These are phyloP conservation scores for Acacia concinna DNA, from an alignment of 331 rosid species.

Conservation along the genomic window DNA sequence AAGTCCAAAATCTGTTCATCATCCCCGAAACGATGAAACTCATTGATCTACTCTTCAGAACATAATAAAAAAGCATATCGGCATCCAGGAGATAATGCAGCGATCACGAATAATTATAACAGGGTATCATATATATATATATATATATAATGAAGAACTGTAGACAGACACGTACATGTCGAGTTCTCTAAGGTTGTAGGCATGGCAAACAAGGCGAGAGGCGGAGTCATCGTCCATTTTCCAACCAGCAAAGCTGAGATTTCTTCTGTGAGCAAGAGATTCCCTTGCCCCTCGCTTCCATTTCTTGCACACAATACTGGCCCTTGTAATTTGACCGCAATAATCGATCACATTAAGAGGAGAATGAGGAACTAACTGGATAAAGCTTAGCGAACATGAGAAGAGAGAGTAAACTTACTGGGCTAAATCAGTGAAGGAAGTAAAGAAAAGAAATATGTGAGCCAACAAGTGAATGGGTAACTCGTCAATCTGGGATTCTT, in stretches of 20 bases:
- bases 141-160: neutral
- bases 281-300: conserved; percentile 86
- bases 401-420: conserved; percentile 49
- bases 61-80: neutral
- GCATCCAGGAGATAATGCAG: neutral
- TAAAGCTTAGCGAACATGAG: neutral
- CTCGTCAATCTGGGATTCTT: conserved; percentile 77
- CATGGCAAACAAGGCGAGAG: conserved; percentile 72
- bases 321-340: conserved; percentile 43
- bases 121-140: too few species aligned
- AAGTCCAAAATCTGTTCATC: neutral
- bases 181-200: conserved; percentile 75
- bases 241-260: conserved; percentile 76
- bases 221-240: conserved; percentile 91
- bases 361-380: neutral
- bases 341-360: neutral
- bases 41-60: too few species aligned
- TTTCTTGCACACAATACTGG: conserved; percentile 82
- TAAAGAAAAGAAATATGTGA: conserved; percentile 61
- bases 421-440: conserved; percentile 91
- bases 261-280: conserved; percentile 60
- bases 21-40: neutral
- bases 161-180: conserved; percentile 49
- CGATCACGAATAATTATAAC: neutral
- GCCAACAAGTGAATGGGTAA: conserved; percentile 80